These are phyloP conservation scores for Beauveria bassiana DNA, from an alignment of 2,329 filamentous ascomycete genomes.

Conservation along the genomic window DNA sequence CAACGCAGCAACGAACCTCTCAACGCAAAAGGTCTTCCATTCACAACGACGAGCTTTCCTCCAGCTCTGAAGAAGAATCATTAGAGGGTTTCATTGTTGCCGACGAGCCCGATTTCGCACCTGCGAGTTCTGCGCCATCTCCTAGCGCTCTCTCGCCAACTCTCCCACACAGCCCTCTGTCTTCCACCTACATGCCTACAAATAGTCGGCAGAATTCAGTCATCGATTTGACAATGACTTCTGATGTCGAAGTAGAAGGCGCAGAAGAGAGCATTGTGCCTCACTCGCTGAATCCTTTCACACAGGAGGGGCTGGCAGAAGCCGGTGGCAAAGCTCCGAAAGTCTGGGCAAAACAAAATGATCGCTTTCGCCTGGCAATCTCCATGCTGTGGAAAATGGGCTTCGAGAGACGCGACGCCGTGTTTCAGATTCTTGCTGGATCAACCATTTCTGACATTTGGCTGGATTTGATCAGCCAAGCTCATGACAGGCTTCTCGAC, in stretches of 20 bases:
- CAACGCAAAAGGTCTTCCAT: neutral
- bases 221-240: slow-evolving; percentile 16
- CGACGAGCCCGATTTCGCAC: slow-evolving; percentile 14
- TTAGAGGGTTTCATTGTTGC: slow-evolving; percentile 41
- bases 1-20: slow-evolving; percentile 21
- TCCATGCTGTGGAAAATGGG: slow-evolving; percentile 20
- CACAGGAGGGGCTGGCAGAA: neutral
- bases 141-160: neutral
- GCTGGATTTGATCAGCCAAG: neutral
- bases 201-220: neutral
- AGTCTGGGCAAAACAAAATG: slow-evolving; percentile 17
- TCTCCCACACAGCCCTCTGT: neutral
- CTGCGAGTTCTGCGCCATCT: neutral
- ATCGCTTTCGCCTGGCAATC: slow-evolving; percentile 22
- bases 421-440: slow-evolving; percentile 19
- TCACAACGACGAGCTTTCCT: slow-evolving; percentile 39
- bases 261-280: slow-evolving; percentile 3
- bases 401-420: slow-evolving; percentile 12
- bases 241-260: neutral
- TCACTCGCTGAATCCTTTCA: neutral
- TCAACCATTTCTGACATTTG: neutral
- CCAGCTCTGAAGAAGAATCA: slow-evolving; percentile 39
- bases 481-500: neutral
- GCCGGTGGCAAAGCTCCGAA: slow-evolving; percentile 11
- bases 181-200: neutral